Evolutionary conservation across 805 yeast species (phyloP).

Genomic region (Pichia heedii): DNA sequence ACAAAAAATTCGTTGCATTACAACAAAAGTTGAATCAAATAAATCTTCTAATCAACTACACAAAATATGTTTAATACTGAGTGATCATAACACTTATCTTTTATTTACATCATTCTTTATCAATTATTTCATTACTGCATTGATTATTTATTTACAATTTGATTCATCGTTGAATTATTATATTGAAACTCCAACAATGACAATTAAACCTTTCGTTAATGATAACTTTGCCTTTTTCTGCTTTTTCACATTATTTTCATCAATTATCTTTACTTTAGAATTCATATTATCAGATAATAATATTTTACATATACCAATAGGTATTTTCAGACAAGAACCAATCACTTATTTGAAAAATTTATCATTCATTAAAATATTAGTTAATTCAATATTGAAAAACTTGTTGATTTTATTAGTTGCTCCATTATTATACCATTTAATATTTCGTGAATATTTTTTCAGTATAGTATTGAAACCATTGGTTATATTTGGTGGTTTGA

Average conservation of each 20-base stretch:
- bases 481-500: constrained; percentile 30
- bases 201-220: constrained; percentile 33
- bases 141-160: constrained; percentile 17
- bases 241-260: constrained; percentile 34
- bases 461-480: constrained; percentile 26
- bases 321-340: constrained; percentile 34
- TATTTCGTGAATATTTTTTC: constrained; percentile 37
- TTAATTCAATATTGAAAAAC: constrained; percentile 29
- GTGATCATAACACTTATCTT: constrained; percentile 18
- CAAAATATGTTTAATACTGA: constrained; percentile 19
- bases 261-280: constrained; percentile 39
- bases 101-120: constrained; percentile 15
- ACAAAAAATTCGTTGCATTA: constrained; percentile 22
- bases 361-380: constrained; percentile 13
- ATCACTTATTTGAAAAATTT: constrained; percentile 18
- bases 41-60: constrained; percentile 19
- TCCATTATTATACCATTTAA: constrained; percentile 26
- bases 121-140: constrained; percentile 15
- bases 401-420: constrained; percentile 27
- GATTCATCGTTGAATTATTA: constrained; percentile 18
- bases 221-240: constrained; percentile 41
- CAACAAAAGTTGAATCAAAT: constrained; percentile 19
- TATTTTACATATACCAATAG: constrained; percentile 39
- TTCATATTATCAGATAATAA: constrained; percentile 48
- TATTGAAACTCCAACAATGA: constrained; percentile 28